These are phyloP conservation scores for Saccharomycopsis sp. DNA, from an alignment of 805 yeast species.

Conservation along the genomic window DNA sequence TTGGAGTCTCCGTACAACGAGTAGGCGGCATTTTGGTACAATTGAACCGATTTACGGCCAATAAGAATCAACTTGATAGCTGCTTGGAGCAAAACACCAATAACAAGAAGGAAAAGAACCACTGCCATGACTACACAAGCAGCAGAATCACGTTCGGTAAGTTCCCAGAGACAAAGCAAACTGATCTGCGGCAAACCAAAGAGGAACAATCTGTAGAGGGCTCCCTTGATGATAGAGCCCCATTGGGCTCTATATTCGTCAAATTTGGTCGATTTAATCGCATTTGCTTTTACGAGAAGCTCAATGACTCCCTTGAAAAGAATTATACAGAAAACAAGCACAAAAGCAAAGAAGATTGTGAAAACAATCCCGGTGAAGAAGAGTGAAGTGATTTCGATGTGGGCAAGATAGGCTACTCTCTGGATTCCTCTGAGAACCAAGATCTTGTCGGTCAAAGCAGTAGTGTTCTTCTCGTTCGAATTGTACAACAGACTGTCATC, in stretches of 20 bases:
- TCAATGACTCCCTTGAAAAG: slow-evolving; percentile 68
- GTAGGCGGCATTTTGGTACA: slow-evolving; percentile 89
- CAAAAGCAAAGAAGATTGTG: slow-evolving; percentile 69
- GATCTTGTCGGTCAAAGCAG: slow-evolving; percentile 55
- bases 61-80: slow-evolving; percentile 63
- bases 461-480: slow-evolving; percentile 59
- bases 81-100: slow-evolving; percentile 63
- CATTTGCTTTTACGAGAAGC: slow-evolving; percentile 48
- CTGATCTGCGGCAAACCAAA: slow-evolving; percentile 86
- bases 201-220: slow-evolving; percentile 73
- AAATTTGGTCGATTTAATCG: slow-evolving; percentile 56
- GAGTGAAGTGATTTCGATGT: slow-evolving; percentile 78
- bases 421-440: slow-evolving; percentile 85
- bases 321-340: slow-evolving; percentile 46
- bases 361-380: slow-evolving; percentile 84
- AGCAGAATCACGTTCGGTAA: slow-evolving; percentile 73
- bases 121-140: slow-evolving; percentile 80
- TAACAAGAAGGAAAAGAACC: slow-evolving; percentile 51
- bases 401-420: slow-evolving; percentile 80
- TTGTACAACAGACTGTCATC: slow-evolving; percentile 51
- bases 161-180: slow-evolving; percentile 82
- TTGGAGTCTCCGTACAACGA: slow-evolving; percentile 77
- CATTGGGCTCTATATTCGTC: slow-evolving; percentile 75
- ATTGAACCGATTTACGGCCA: slow-evolving; percentile 63
- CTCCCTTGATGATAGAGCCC: slow-evolving; percentile 81